A percentile compares a stretch with the other conserved stretches of the same genome.
Conservation (phyloP, 2,329 filamentous ascomycete species). For the Pleoardoris graminearum region DNA sequence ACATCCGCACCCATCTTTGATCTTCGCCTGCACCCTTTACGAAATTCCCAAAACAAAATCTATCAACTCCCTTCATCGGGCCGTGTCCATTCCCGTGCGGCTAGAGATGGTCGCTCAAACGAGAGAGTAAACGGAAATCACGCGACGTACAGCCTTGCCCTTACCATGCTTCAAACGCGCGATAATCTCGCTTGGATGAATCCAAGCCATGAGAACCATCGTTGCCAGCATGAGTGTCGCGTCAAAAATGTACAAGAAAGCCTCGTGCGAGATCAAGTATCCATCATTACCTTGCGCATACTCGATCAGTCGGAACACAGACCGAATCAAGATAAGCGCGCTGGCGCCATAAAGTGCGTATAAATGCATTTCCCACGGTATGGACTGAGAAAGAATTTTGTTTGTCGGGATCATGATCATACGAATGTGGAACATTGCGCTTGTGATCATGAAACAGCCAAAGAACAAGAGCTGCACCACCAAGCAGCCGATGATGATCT, state of each 20-base stretch:
- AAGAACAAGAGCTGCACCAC: conserved; percentile 54
- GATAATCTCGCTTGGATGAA: conserved; percentile 35
- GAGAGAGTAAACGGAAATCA: neutral
- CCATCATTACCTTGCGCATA: conserved; percentile 52
- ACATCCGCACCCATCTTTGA: too few species aligned
- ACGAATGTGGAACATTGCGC: conserved; percentile 17
- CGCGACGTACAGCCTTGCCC: neutral
- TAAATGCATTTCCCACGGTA: conserved; percentile 42
- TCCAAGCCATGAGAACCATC: conserved; percentile 44
- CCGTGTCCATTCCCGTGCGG: too few species aligned
- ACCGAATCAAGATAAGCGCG: conserved; percentile 53
- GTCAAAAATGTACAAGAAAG: conserved; percentile 53
- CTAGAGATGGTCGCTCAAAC: neutral
- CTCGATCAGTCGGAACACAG: conserved; percentile 54
- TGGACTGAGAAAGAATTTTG: conserved; percentile 5
- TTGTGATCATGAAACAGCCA: conserved; percentile 48
- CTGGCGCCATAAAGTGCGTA: conserved; percentile 49
- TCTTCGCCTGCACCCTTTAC: too few species aligned
- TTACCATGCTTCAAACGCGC: neutral
- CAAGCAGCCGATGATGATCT: conserved; percentile 52
- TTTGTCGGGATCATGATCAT: neutral
- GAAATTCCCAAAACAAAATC: neutral
- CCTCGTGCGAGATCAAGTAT: conserved; percentile 48
- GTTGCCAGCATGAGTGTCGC: conserved; percentile 48
- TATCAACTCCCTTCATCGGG: neutral